phyloP scores from a whole-genome alignment of 208 protist genomes.

The Novymonas esmeraldas region DNA sequence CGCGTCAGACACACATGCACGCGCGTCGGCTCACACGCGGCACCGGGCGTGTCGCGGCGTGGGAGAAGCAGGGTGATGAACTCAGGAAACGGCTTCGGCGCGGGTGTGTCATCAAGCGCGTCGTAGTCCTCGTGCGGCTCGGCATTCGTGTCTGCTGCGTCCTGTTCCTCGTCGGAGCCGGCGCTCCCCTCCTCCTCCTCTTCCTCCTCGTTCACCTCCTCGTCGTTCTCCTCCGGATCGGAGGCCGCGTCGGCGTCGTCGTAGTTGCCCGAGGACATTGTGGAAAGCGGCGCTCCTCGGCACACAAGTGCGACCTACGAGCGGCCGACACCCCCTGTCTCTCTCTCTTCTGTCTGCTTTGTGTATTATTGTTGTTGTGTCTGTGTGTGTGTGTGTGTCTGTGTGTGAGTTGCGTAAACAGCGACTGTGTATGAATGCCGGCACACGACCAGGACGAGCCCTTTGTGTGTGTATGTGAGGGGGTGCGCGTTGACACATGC shows the following conservation, averaged over 20 bases:
- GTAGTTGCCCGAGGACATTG: conserved; percentile 13
- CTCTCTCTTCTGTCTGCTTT: no score
- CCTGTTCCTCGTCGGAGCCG: conserved; percentile 8
- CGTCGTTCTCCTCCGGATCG: conserved; percentile 1
- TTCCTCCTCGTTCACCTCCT: conserved; percentile 31
- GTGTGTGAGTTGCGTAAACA: background rate
- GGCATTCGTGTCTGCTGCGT: conserved; percentile 18
- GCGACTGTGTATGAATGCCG: no score
- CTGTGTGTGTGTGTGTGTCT: background rate
- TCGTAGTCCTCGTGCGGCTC: conserved; percentile 24
- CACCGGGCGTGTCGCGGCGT: background rate
- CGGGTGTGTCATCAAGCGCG: conserved; percentile 6
- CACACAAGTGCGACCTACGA: no score
- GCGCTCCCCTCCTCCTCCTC: background rate
- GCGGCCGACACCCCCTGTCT: no score
- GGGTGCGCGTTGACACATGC: no score
- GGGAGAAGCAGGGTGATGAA: conserved; percentile 21
- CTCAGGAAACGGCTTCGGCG: conserved; percentile 23
- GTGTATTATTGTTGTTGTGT: conserved; percentile 25
- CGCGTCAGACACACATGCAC: conserved; percentile 32
- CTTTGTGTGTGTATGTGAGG: no score
- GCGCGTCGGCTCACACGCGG: conserved; percentile 8
- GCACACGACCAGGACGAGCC: no score
- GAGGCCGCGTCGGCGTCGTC: conserved; percentile 2
- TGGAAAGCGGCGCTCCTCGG: background rate